Base-by-base conservation (phyloP, 1,284 basidiomycete species). In the Sphaerobolus stellatus region DNA sequence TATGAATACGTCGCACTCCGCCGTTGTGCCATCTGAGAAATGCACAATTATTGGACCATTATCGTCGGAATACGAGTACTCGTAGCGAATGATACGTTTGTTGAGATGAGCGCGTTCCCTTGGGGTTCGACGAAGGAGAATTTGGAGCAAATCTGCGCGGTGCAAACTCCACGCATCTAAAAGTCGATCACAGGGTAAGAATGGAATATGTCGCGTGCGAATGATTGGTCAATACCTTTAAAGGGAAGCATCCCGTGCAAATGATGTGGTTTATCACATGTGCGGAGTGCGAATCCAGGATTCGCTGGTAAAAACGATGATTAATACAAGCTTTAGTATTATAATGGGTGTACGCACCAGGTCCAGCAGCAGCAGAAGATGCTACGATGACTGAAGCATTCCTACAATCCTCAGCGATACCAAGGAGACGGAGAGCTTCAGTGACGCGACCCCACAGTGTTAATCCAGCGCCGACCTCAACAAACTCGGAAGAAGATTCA, bases 1-100 rank as follows among this genome's bases (percentile, higher is more conserved):
- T 27, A 81, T 64, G 5, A 81, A 68, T 9, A 80, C 46, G 60
- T 81, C 77, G 51, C 78, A 79, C 1, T 59, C 61, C 2, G 69
- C 68, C 1, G 58, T 66, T 1, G 69, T 62, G 2, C 74, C 73
- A 53, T 79, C 74, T 13, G 65, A 62, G 59, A 80, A 80, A 6
- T 56, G 33, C 6, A 71, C 59, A 11, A 29, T 25, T 49, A 66
- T 56, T 16, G 53, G 54, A 3, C 41, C 55, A 25, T 61, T 33
- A 16, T 48, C 13, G 11, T 18, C 13, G 18, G 45, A 27, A 29
- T 16, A 41, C 20, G 29, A 13, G 16, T 48, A 29, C 30, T 48
- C 45, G 30, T 48, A 48, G 20, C 20, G 22, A 22, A 14, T 14
- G n/a, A 50, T 11, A 5, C 36, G 38, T n/a, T 50, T 50, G 6